Conservation (phyloP, 2,329 filamentous ascomycete genomes). For the Talaromyces verruculosus region DNA sequence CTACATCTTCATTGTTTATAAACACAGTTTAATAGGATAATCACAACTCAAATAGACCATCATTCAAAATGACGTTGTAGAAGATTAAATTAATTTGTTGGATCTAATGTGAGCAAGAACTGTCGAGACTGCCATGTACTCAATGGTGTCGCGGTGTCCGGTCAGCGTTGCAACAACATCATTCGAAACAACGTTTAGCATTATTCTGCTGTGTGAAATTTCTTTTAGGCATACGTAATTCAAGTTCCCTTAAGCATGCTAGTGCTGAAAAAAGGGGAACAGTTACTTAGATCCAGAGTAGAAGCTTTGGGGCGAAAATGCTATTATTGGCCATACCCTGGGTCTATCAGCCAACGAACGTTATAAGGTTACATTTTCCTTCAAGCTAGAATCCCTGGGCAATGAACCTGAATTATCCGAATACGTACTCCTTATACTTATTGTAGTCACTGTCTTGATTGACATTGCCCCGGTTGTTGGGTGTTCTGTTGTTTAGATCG, state of each 20-base stretch:
- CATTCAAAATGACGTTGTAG: neutral
- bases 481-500: neutral
- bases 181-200: neutral
- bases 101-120: neutral
- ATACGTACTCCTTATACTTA: neutral
- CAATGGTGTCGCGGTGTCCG: neutral
- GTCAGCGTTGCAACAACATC: constrained; percentile 14
- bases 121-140: neutral
- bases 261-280: neutral
- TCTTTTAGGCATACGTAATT: neutral
- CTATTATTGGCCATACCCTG: neutral
- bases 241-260: neutral
- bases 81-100: neutral
- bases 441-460: neutral
- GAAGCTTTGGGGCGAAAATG: neutral
- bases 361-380: neutral
- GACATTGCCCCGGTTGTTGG: neutral
- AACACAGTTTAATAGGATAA: neutral
- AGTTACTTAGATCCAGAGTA: neutral
- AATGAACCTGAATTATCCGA: neutral
- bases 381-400: neutral
- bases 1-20: neutral
- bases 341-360: constrained; percentile 20
- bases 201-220: neutral
- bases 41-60: neutral